Conservation (phyloP, 2,329 filamentous ascomycete species). For the Teratosphaeria destructans region DNA sequence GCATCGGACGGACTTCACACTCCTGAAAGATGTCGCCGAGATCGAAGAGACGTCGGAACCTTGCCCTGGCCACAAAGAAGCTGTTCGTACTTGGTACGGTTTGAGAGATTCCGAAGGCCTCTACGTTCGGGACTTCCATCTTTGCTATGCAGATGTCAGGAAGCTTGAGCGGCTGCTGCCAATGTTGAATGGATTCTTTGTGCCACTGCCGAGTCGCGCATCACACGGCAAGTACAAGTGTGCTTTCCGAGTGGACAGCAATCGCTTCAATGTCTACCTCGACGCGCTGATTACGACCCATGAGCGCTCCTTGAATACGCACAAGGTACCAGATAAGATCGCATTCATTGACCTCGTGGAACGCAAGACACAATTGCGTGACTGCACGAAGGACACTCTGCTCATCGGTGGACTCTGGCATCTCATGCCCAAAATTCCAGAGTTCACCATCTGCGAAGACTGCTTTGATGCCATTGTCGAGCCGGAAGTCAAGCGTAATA, state of each 20-base stretch:
- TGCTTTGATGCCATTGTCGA: constrained; percentile 75
- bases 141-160: constrained; percentile 65
- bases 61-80: constrained; percentile 49
- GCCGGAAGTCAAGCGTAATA: constrained; percentile 46
- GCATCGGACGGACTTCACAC: constrained; percentile 51
- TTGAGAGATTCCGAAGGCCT: constrained; percentile 58
- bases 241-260: constrained; percentile 54
- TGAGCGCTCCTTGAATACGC: constrained; percentile 28
- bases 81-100: constrained; percentile 61
- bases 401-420: constrained; percentile 62
- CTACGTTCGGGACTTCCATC: constrained; percentile 60
- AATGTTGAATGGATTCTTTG: constrained; percentile 57
- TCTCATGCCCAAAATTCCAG: constrained; percentile 56
- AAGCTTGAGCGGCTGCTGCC: constrained; percentile 66
- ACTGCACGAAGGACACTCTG: constrained; percentile 57
- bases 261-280: constrained; percentile 47
- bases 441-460: constrained; percentile 76
- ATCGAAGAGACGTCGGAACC: constrained; percentile 46
- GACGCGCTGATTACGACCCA: constrained; percentile 47
- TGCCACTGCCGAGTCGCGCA: constrained; percentile 34
- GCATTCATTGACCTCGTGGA: constrained; percentile 55
- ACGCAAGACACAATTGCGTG: constrained; percentile 45
- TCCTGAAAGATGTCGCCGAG: constrained; percentile 60
- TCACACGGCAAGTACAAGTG: constrained; percentile 49
- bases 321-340: constrained; percentile 42